Conservation (phyloP, 1,139 yeast species). For the Eremothecium sinecaudum region DNA sequence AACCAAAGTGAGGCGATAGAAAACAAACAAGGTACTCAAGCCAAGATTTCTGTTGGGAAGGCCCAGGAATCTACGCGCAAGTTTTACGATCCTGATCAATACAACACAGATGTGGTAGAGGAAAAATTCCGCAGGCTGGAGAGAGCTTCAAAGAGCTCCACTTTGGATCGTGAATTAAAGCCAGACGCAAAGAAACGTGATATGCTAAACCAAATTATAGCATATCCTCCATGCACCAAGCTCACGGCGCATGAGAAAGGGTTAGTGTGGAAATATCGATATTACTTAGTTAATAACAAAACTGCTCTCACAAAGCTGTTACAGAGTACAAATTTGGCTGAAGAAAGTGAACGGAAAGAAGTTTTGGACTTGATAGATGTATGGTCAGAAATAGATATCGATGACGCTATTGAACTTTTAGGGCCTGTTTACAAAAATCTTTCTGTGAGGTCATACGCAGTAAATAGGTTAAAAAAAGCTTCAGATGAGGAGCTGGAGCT, state of each 20-base stretch:
- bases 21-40: slow-evolving; percentile 21
- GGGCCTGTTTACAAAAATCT: slow-evolving; percentile 58
- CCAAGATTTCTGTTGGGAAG: slow-evolving; percentile 28
- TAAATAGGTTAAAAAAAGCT: slow-evolving; percentile 69
- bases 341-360: slow-evolving; percentile 68
- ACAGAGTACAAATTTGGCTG: slow-evolving; percentile 83
- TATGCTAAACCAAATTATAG: slow-evolving; percentile 55
- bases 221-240: slow-evolving; percentile 76
- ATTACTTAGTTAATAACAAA: slow-evolving; percentile 67
- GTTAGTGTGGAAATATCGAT: slow-evolving; percentile 84
- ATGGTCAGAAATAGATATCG: slow-evolving; percentile 78
- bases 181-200: slow-evolving; percentile 82
- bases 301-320: slow-evolving; percentile 76
- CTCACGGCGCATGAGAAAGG: slow-evolving; percentile 78
- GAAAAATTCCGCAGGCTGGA: slow-evolving; percentile 75
- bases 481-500: slow-evolving; percentile 70
- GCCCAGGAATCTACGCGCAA: slow-evolving; percentile 36
- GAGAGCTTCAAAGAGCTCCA: slow-evolving; percentile 60
- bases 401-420: slow-evolving; percentile 82
- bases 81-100: slow-evolving; percentile 58
- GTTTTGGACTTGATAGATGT: slow-evolving; percentile 51
- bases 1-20: slow-evolving; percentile 23
- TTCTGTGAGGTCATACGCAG: slow-evolving; percentile 73
- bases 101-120: slow-evolving; percentile 71
- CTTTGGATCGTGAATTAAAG: slow-evolving; percentile 73